These are phyloP conservation scores for Penicillium oxalicum DNA, from an alignment of 2,329 filamentous ascomycete genomes.

Conservation along the genomic window DNA sequence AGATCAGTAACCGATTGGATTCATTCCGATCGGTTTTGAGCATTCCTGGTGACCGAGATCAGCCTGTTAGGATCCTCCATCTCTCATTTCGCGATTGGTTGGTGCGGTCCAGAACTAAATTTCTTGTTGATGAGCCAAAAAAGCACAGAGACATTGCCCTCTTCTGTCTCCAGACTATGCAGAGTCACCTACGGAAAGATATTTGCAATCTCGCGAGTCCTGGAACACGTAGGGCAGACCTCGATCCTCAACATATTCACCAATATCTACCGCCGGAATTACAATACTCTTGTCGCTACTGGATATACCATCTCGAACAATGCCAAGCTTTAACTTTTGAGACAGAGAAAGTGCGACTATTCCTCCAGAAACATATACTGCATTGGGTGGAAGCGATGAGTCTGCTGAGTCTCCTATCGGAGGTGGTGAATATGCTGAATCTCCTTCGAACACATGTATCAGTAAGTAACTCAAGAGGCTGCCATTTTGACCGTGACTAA, in stretches of 20 bases:
- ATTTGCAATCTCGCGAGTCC: not conserved
- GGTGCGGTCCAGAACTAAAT: too few species aligned
- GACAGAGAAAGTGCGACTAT: conserved; percentile 6
- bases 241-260: not conserved
- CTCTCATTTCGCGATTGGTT: too few species aligned
- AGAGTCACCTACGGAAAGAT: not conserved
- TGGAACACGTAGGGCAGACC: not conserved
- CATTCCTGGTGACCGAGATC: conserved; percentile 10
- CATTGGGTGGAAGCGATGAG: conserved; percentile 26
- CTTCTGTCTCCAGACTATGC: not conserved
- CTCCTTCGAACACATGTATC: conserved; percentile 3
- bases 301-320: conserved; percentile 21
- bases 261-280: not conserved
- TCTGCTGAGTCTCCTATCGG: conserved; percentile 15
- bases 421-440: conserved; percentile 9
- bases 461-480: conserved; percentile 8
- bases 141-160: not conserved
- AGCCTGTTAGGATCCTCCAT: conserved; percentile 11
- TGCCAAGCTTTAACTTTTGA: conserved; percentile 5
- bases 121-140: too few species aligned
- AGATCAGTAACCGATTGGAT: conserved; percentile 12
- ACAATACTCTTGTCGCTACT: conserved; percentile 6
- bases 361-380: conserved; percentile 21
- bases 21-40: conserved; percentile 15
- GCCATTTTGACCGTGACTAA: conserved; percentile 10